Percentiles rank a stretch among this genome's conserved stretches.
Conservation (phyloP, 139 green algal species). For the Chlamydomonas sphaeroides region DNA sequence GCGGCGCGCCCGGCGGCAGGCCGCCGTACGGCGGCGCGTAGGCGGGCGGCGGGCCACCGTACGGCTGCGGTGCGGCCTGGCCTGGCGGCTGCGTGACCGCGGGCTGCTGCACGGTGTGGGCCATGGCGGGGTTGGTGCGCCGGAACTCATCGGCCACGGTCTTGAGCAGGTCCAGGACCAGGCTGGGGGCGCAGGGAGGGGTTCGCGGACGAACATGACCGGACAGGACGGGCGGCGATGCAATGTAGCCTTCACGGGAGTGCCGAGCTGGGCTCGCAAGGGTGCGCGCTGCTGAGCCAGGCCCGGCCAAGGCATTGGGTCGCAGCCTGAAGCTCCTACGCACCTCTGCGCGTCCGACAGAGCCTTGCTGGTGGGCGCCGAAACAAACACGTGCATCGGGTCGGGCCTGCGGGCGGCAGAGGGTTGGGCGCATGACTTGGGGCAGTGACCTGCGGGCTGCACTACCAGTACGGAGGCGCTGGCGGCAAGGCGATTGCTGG, state of each 20-base stretch:
- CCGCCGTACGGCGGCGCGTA: constrained; percentile 13
- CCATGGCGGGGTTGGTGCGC: constrained; percentile 22
- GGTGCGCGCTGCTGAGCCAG: no score
- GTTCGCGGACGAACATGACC: no score
- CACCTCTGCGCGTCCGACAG: constrained; percentile 37
- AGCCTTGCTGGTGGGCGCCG: not conserved
- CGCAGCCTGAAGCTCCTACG: no score
- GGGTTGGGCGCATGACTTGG: not conserved
- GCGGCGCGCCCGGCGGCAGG: not conserved
- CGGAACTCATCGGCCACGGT: constrained; percentile 40
- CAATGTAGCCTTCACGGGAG: no score
- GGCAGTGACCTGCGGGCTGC: no score
- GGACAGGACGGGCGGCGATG: no score
- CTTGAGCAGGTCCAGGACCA: constrained; percentile 41
- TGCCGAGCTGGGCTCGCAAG: no score
- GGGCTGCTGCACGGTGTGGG: constrained; percentile 14
- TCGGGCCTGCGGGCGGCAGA: constrained; percentile 13
- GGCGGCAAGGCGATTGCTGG: no score
- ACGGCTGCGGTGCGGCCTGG: not conserved
- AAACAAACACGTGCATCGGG: constrained; percentile 38
- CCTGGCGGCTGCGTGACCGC: not conserved
- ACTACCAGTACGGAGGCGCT: no score
- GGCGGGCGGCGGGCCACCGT: not conserved
- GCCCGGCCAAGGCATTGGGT: no score
- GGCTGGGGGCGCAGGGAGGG: no score